Evolutionary conservation across 164 flowering plant species (phyloP).

Genomic region (Houttuynia cordata): DNA sequence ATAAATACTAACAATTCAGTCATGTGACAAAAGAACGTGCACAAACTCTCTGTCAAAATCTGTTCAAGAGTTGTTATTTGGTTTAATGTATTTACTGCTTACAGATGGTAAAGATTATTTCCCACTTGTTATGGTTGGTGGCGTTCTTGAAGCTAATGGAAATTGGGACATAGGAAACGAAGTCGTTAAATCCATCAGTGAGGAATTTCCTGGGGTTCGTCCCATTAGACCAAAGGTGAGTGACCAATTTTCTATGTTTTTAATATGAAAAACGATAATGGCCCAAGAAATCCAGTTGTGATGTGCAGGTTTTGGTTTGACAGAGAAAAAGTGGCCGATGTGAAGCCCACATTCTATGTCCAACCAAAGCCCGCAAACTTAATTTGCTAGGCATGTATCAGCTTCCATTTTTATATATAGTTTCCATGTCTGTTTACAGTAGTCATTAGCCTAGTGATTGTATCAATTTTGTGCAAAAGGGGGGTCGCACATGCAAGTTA

Average conservation of each 20-base stretch:
- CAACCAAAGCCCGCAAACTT: too few species aligned
- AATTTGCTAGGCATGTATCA: too few species aligned
- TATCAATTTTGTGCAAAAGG: too few species aligned
- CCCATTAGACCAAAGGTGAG: constrained; percentile 87
- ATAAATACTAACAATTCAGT: too few species aligned
- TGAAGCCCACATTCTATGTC: too few species aligned
- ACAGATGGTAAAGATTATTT: constrained; percentile 73
- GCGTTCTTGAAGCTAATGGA: constrained; percentile 82
- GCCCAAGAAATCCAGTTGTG: too few species aligned
- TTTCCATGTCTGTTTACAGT: too few species aligned
- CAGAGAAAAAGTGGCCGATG: too few species aligned
- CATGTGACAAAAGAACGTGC: background rate
- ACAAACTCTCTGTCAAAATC: background rate
- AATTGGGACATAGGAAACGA: constrained; percentile 83
- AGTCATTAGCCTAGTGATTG: too few species aligned
- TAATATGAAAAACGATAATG: background rate
- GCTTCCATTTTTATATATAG: too few species aligned
- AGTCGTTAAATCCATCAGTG: constrained; percentile 41
- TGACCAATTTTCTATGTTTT: background rate
- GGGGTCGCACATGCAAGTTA: too few species aligned
- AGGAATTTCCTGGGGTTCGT: constrained; percentile 53
- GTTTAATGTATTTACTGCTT: constrained; percentile 6
- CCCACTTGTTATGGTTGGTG: constrained; percentile 95
- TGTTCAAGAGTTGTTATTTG: background rate
- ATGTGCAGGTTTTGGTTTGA: too few species aligned